Conservation (phyloP, 192 early-diverging fungal genomes). For the Phlyctochytrium planicorne region DNA sequence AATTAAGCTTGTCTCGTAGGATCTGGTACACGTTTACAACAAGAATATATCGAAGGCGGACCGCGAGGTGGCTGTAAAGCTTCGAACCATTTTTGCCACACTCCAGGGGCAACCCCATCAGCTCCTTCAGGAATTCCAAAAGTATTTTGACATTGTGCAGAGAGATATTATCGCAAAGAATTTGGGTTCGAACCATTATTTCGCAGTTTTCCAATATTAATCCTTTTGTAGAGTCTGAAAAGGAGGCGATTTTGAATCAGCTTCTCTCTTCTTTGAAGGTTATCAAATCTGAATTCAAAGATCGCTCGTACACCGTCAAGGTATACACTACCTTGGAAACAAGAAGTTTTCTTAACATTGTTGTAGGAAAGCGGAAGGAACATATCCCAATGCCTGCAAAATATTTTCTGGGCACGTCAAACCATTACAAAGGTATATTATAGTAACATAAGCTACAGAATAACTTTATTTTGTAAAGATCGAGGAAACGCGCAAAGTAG, state of each 20-base stretch:
- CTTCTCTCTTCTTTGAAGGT: slow-evolving; percentile 32
- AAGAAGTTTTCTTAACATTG: neutral
- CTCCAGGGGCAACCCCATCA: slow-evolving; percentile 43
- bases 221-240: slow-evolving; percentile 35
- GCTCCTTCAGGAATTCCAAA: slow-evolving; percentile 51
- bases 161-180: slow-evolving; percentile 29
- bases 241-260: slow-evolving; percentile 41
- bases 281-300: slow-evolving; percentile 30
- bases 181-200: slow-evolving; percentile 29
- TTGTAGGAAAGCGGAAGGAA: neutral
- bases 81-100: slow-evolving; percentile 34
- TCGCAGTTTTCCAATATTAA: neutral
- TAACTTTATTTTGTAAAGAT: slow-evolving; percentile 19
- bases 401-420: slow-evolving; percentile 48
- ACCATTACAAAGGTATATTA: slow-evolving; percentile 33
- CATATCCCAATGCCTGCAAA: slow-evolving; percentile 17
- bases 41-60: slow-evolving; percentile 29
- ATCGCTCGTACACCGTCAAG: slow-evolving; percentile 20
- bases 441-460: neutral
- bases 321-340: slow-evolving; percentile 16
- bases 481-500: slow-evolving; percentile 38
- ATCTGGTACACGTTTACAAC: slow-evolving; percentile 26
- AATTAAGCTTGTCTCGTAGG: slow-evolving; percentile 23
- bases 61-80: slow-evolving; percentile 27
- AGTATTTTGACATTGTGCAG: slow-evolving; percentile 41